A percentile compares a stretch with the other conserved stretches of the same genome.
Conservation (phyloP, 805 yeast genomes). For the Komagataella mondaviorum region DNA sequence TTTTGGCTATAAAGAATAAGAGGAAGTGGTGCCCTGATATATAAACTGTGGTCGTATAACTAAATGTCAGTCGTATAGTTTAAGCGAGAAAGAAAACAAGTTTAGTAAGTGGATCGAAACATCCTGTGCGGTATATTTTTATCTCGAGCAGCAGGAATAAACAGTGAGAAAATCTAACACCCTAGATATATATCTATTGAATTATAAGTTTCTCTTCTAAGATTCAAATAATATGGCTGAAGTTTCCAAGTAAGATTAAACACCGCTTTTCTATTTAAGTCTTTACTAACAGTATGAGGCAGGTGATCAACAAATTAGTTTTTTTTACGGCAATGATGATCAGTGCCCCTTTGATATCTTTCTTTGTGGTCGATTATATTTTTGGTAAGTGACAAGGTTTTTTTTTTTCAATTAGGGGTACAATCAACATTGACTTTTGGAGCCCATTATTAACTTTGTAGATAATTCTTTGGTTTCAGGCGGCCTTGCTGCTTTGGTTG, state of each 20-base stretch:
- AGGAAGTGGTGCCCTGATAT: not conserved
- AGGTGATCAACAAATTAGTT: constrained; percentile 55
- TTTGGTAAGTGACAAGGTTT: constrained; percentile 8
- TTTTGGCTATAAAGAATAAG: not conserved
- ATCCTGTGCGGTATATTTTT: no score
- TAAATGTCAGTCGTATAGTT: constrained; percentile 7
- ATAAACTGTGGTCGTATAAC: not conserved
- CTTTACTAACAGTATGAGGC: constrained; percentile 17
- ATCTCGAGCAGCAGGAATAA: no score
- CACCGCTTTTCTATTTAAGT: not conserved
- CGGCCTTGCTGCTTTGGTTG: constrained; percentile 67
- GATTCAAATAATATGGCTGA: constrained; percentile 16
- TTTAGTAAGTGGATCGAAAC: not conserved
- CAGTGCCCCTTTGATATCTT: constrained; percentile 46
- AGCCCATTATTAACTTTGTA: constrained; percentile 4
- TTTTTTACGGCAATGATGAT: constrained; percentile 72
- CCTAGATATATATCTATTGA: no score
- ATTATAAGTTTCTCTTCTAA: not conserved
- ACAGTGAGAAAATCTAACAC: no score
- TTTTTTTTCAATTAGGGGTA: not conserved
- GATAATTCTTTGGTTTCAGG: constrained; percentile 58
- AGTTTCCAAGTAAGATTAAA: constrained; percentile 19
- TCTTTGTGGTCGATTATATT: constrained; percentile 39
- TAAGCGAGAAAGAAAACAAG: not conserved
- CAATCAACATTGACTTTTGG: not conserved